Evolutionary conservation across 1,284 basidiomycete genomes (phyloP).

Genomic region (Tremellales sp.): DNA sequence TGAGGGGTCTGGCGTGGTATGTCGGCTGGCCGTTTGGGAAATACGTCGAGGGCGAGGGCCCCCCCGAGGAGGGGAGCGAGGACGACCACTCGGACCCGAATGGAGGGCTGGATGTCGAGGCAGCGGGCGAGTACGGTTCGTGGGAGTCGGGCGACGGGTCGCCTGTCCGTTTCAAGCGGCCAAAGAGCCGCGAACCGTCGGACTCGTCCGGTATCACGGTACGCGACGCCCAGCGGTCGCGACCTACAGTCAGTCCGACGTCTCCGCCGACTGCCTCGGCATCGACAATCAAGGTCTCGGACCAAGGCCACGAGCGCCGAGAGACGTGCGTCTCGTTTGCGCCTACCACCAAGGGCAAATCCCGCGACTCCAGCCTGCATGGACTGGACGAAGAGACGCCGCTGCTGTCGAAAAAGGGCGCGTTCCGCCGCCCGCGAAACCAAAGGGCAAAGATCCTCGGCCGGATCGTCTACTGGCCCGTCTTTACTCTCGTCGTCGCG

Average conservation of each 20-base stretch:
- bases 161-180: constrained; percentile 10
- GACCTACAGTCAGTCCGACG: neutral
- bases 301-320: constrained; percentile 17
- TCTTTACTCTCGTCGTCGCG: constrained; percentile 71
- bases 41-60: constrained; percentile 84
- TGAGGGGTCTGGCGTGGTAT: constrained; percentile 93
- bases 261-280: neutral
- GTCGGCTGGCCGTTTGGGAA: constrained; percentile 98
- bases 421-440: constrained; percentile 35
- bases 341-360: constrained; percentile 18
- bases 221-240: constrained; percentile 7
- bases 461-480: constrained; percentile 71
- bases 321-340: constrained; percentile 39
- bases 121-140: constrained; percentile 41
- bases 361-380: constrained; percentile 1
- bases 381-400: constrained; percentile 30
- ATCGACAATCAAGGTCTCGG: constrained; percentile 1
- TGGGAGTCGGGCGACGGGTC: constrained; percentile 25
- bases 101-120: too few relatives aligned
- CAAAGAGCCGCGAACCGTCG: constrained; percentile 16
- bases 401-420: constrained; percentile 22
- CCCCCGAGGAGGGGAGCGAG: constrained; percentile 36
- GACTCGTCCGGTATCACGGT: constrained; percentile 30
- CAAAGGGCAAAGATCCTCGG: constrained; percentile 50
- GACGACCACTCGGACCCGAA: constrained; percentile 25